Conservation (phyloP, 257 asterid species). For the Rauvolfia tetraphylla region DNA sequence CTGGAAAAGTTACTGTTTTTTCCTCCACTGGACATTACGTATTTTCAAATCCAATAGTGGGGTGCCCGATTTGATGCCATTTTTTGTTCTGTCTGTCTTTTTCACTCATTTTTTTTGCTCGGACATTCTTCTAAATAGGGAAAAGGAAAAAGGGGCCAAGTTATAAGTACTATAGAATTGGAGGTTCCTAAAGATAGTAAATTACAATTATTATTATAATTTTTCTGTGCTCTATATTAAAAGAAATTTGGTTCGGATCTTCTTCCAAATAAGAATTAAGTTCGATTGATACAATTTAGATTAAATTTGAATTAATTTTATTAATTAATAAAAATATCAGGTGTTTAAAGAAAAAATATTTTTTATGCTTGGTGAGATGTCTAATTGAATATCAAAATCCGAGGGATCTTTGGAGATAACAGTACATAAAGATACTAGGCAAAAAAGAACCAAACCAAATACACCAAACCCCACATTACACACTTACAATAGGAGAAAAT, state of each 20-base stretch:
- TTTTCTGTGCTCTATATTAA: no score
- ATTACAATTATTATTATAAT: no score
- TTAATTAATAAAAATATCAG: no score
- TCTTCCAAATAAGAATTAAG: no score
- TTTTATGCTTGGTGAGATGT: not conserved
- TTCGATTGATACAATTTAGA: no score
- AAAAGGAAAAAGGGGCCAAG: no score
- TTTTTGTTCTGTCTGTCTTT: not conserved
- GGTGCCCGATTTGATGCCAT: not conserved
- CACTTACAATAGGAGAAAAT: not conserved
- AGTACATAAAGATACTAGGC: not conserved
- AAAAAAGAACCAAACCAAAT: not conserved
- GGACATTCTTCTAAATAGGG: no score
- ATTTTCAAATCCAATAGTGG: slow-evolving; percentile 2
- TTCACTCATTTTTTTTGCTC: no score
- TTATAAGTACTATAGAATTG: no score
- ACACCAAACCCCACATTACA: not conserved
- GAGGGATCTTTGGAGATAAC: not conserved
- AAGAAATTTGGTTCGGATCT: no score
- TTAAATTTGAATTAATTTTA: not conserved
- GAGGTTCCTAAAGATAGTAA: no score
- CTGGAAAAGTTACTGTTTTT: not conserved
- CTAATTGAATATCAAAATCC: not conserved
- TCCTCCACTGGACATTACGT: not conserved
- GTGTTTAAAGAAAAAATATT: not conserved